Conservation (phyloP, 305 asterid genomes). For the Fraxinus baroniana region DNA sequence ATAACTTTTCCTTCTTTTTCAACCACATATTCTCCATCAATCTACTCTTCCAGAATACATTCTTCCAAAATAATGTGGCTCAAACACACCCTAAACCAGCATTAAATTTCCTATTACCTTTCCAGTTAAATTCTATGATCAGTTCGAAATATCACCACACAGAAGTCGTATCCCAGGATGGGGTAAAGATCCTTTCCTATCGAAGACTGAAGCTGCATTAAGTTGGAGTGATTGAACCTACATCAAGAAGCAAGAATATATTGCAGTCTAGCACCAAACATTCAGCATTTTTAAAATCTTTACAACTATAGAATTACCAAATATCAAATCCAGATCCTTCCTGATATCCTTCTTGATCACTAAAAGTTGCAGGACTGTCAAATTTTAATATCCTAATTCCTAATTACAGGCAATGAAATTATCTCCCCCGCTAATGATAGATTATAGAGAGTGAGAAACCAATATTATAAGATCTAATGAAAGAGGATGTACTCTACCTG, state of each 20-base stretch:
- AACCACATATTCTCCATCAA: no score
- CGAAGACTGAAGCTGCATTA: background rate
- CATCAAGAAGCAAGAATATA: background rate
- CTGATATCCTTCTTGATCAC: background rate
- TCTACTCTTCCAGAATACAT: no score
- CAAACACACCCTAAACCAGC: background rate
- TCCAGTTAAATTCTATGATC: background rate
- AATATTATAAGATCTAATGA: background rate
- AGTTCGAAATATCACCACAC: background rate
- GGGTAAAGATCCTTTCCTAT: background rate
- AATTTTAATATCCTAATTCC: background rate
- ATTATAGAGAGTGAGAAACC: background rate
- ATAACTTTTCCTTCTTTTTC: no score
- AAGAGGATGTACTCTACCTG: background rate
- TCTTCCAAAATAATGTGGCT: no score
- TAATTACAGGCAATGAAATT: background rate
- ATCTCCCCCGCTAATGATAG: background rate
- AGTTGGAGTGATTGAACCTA: background rate
- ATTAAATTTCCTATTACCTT: background rate
- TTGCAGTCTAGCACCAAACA: background rate
- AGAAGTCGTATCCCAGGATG: background rate
- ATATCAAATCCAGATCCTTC: background rate
- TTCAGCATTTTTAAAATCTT: background rate
- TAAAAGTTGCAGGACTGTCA: background rate
- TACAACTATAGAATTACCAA: background rate